phyloP scores from a whole-genome alignment of 2,329 filamentous ascomycete species.

The Nothophoma quercina region DNA sequence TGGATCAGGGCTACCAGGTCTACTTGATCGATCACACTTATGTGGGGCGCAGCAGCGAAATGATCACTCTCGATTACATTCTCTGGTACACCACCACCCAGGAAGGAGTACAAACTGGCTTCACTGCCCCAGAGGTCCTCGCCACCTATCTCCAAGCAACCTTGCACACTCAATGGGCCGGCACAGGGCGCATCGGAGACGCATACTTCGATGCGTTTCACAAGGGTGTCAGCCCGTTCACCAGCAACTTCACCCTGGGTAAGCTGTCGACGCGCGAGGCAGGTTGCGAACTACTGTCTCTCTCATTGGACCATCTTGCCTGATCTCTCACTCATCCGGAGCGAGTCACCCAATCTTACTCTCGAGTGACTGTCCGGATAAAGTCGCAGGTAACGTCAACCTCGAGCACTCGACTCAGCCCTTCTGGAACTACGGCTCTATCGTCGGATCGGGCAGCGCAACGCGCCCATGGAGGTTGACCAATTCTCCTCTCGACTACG shows the following conservation, averaged over 20 bases:
- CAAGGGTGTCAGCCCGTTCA: conserved; percentile 51
- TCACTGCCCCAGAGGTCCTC: conserved; percentile 10
- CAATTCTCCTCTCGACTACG: conserved; percentile 42
- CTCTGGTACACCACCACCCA: conserved; percentile 1
- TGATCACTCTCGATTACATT: conserved; percentile 4
- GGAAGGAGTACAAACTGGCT: conserved; percentile 5
- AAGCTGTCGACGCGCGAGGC: conserved; percentile 47
- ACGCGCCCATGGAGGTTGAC: conserved; percentile 44
- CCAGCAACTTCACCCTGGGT: conserved; percentile 34
- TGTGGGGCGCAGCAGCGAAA: conserved; percentile 46
- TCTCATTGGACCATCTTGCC: conserved; percentile 51
- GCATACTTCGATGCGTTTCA: conserved; percentile 59
- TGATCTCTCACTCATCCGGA: conserved; percentile 61
- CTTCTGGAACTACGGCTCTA: conserved; percentile 45
- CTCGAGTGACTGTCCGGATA: not conserved
- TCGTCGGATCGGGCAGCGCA: not conserved
- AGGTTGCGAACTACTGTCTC: conserved; percentile 54
- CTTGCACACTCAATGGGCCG: conserved; percentile 55
- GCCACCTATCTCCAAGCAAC: conserved; percentile 48
- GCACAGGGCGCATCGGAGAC: conserved; percentile 52
- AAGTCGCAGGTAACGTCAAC: conserved; percentile 57
- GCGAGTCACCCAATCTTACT: conserved; percentile 46
- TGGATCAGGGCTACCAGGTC: conserved; percentile 52
- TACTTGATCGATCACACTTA: conserved; percentile 59
- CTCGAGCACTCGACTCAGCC: conserved; percentile 64